Evolutionary conservation across 495 filamentous ascomycete genomes (phyloP).

Genomic region (Penicillium manginii): DNA sequence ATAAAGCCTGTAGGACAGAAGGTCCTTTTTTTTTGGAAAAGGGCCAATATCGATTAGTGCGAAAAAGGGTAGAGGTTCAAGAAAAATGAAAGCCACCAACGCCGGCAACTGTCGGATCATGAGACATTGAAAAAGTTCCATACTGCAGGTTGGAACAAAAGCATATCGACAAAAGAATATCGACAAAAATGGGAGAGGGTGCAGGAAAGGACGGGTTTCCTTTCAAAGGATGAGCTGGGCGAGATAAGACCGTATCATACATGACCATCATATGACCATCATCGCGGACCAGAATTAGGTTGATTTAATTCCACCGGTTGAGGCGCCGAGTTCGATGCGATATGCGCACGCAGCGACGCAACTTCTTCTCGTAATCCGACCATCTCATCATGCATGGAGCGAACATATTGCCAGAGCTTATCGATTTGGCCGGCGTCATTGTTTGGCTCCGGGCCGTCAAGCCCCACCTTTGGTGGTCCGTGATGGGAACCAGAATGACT

Average conservation of each 20-base stretch:
- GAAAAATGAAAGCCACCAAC: slow-evolving; percentile 20
- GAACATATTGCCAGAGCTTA: slow-evolving; percentile 52
- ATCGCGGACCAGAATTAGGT: slow-evolving; percentile 28
- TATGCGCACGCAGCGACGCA: slow-evolving; percentile 41
- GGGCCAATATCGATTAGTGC: background rate
- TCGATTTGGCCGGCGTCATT: slow-evolving; percentile 35
- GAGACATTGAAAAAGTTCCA: slow-evolving; percentile 23
- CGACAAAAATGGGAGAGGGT: slow-evolving; percentile 7
- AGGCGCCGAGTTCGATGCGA: slow-evolving; percentile 34
- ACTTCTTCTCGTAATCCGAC: slow-evolving; percentile 44
- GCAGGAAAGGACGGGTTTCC: background rate
- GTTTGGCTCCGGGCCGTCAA: slow-evolving; percentile 30
- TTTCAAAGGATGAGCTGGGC: background rate
- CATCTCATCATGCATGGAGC: slow-evolving; percentile 48
- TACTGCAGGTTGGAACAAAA: slow-evolving; percentile 22
- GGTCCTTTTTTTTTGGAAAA: background rate
- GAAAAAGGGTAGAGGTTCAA: slow-evolving; percentile 14
- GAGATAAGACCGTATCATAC: slow-evolving; percentile 29
- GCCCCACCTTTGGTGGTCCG: slow-evolving; percentile 35
- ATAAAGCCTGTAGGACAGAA: too few species aligned
- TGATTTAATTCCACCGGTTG: slow-evolving; percentile 29
- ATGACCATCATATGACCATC: slow-evolving; percentile 14
- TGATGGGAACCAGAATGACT: slow-evolving; percentile 47
- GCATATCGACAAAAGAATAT: slow-evolving; percentile 4
- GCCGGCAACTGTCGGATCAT: slow-evolving; percentile 26